Percentiles rank a stretch among this genome's conserved stretches.
These are phyloP conservation scores for Penicillium thymicola DNA, from an alignment of 2,329 filamentous ascomycete genomes.

Conservation along the genomic window DNA sequence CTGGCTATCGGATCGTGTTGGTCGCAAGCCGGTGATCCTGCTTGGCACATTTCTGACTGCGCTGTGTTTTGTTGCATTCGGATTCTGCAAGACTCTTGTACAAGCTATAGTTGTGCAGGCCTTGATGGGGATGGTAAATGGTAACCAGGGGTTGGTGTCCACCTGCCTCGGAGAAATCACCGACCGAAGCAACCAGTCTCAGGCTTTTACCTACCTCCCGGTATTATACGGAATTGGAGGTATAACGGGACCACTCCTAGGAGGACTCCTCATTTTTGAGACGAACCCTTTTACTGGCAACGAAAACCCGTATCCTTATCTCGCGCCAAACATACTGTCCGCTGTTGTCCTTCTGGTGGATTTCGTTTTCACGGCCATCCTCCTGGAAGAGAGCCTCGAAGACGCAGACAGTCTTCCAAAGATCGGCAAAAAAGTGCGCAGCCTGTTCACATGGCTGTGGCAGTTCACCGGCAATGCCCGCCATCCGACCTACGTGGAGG, in stretches of 20 bases:
- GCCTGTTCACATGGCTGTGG: slow-evolving; percentile 66
- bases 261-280: slow-evolving; percentile 72
- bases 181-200: slow-evolving; percentile 89
- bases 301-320: slow-evolving; percentile 69
- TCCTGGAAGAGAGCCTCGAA: slow-evolving; percentile 82
- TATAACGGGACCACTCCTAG: slow-evolving; percentile 89
- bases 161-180: slow-evolving; percentile 94
- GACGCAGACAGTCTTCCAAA: slow-evolving; percentile 61
- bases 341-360: slow-evolving; percentile 69
- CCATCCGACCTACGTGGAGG: slow-evolving; percentile 58
- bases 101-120: slow-evolving; percentile 83
- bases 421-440: slow-evolving; percentile 56
- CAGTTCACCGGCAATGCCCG: slow-evolving; percentile 59
- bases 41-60: slow-evolving; percentile 80
- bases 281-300: slow-evolving; percentile 55
- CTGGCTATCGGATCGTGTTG: slow-evolving; percentile 73
- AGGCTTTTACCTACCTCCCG: slow-evolving; percentile 89
- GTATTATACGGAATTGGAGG: slow-evolving; percentile 94
- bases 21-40: slow-evolving; percentile 77
- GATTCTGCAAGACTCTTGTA: slow-evolving; percentile 77
- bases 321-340: slow-evolving; percentile 77
- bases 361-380: slow-evolving; percentile 70
- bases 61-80: slow-evolving; percentile 78
- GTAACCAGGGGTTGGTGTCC: slow-evolving; percentile 90
- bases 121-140: slow-evolving; percentile 89